A percentile compares a stretch with the other conserved stretches of the same genome.
Evolutionary conservation across 2,329 filamentous ascomycete species (phyloP).

Genomic region (Aureobasidium leucospermi): DNA sequence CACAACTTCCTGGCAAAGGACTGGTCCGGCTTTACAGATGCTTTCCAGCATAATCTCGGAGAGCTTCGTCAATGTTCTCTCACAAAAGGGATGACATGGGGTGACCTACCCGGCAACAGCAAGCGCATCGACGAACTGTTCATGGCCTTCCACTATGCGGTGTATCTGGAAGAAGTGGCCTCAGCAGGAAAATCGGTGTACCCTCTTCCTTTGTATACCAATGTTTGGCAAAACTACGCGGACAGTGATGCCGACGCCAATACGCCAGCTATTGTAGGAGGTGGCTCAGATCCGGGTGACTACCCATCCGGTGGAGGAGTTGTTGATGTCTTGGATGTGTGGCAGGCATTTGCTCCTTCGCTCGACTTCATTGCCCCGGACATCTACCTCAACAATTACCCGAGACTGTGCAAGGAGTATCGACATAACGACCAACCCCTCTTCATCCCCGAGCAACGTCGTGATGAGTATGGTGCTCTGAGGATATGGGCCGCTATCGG

Average conservation of each 20-base stretch:
- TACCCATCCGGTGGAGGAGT: conserved; percentile 43
- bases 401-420: conserved; percentile 38
- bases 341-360: conserved; percentile 34
- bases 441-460: conserved; percentile 47
- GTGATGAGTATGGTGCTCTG: conserved; percentile 40
- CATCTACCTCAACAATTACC: conserved; percentile 44
- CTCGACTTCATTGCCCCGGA: conserved; percentile 44
- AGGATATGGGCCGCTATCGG: conserved; percentile 38
- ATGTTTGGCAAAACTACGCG: conserved; percentile 41
- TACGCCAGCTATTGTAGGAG: conserved; percentile 35
- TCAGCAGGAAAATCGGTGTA: conserved; percentile 36
- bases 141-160: conserved; percentile 41
- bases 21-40: conserved; percentile 15
- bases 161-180: conserved; percentile 36
- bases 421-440: conserved; percentile 38
- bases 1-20: conserved; percentile 23
- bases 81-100: conserved; percentile 30
- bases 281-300: conserved; percentile 36
- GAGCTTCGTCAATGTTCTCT: neutral
- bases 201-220: conserved; percentile 38
- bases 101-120: conserved; percentile 33
- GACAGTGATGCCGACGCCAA: conserved; percentile 26
- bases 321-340: conserved; percentile 39
- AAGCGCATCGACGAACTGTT: conserved; percentile 39
- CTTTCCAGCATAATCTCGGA: conserved; percentile 19